Evolutionary conservation across 2,329 filamentous ascomycete genomes (phyloP), one percentile per base, ranked within the genome.

Genomic region (Stachybotrys elegans): DNA sequence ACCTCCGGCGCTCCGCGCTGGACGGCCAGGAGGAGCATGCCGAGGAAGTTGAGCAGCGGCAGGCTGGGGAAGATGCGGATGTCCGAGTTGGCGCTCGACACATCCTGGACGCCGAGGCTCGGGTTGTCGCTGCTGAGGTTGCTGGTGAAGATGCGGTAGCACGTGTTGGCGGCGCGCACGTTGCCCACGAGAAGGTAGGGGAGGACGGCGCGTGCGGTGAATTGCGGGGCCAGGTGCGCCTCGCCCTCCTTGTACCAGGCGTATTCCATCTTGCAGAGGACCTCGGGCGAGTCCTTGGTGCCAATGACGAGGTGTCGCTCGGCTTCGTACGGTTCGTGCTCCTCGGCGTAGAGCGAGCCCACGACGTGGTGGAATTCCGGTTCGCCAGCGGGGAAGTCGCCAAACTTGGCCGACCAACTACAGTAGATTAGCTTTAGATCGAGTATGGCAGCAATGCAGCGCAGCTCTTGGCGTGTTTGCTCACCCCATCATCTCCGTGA

Each of bases 41-140:
- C 88, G 46, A 97, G 76, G 69, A 97, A 97, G 70, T 98, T 98
- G 57, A 98, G 76, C 43, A 98, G 77, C n/a, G 93, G 93, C 50
- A 98, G 71, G 46, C 86, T 88, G 0, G 92, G 91, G 66, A 94
- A 97, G 47, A 97, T 79, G 50, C 86, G 84, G 36, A 87, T 68
- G 49, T 95, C 89, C 43, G 83, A 81, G 36, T 72, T 81, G 35
- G 79, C 74, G 54, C 83, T 86, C 59, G 85, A 86, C 43, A 96
- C 86, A 57, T 90, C 82, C 65, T 97, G 89, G 6, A 87, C 82
- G 29, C 75, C 77, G n/a, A 95, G 78, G 22, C 65, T 62, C 36
- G 71, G 65, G 56, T 65, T 67, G 41, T 71, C 69, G 46, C 50
- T 58, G 44, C 56, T 62, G 27, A 72, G 62, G 16, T 65, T 57